Base-by-base conservation (phyloP, 345 rosid species). In the Psidium friedrichsthalianum region DNA sequence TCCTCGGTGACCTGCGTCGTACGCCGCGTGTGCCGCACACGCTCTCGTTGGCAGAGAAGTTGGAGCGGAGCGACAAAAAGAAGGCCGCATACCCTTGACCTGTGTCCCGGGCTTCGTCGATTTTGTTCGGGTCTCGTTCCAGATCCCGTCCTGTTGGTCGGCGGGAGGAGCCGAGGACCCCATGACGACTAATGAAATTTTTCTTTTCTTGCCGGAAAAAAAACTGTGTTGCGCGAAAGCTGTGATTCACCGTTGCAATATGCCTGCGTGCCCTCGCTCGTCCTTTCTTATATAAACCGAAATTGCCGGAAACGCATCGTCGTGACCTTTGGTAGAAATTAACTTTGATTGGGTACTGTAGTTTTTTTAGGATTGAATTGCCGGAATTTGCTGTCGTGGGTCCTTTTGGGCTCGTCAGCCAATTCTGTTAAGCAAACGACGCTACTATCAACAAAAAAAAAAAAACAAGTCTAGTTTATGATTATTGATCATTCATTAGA, bases 31-130 rank as follows among this genome's bases (percentile, higher is more conserved):
- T 52, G 16, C 55, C 55, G 20, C 5, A 15, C 20, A 14, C 55
- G 4, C 2, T 4, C 40, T 61, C 1, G 40, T 3, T 29, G 74
- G 40, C 5, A n/a, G 2, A 61, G 74, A 36, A 61, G 8, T 0
- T 3, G 1, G 27, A n/a, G 1, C 3, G 74, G 21, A 10, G 21
- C 40, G 8, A 61, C 74, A 10, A 27, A 61, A 0, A 0, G 40
- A 61, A 0, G 40, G 5, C 0, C 21, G 40, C 20, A n/a, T n/a
- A 10, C 2, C 40, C 40, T 14, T 27, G 21, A 61, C 1, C 0
- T 61, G n/a, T 27, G 21, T 61, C 29, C 21, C 0, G 5, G 74
- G 40, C 8, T 2, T 8, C 5, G 21, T 6, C 40, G 21, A 61
- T 61, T 9, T 61, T 27, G 2, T 27, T 14, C 21, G 40, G 74